Evolutionary conservation across 2,329 filamentous ascomycete species (phyloP).

Genomic region (Penicillium fuscoglaucum): DNA sequence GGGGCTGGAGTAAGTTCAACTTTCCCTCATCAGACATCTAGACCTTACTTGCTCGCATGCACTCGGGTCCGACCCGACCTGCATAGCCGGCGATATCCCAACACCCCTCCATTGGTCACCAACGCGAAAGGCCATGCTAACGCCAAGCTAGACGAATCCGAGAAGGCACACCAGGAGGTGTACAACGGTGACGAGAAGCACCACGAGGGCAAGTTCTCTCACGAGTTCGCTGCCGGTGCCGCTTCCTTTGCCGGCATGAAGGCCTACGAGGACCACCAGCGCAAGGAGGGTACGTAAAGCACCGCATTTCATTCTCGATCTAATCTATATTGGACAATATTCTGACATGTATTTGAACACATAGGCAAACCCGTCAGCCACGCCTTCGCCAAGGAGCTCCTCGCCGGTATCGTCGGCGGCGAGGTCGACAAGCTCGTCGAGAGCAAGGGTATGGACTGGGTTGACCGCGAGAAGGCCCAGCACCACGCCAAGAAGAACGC

Average conservation of each 20-base stretch:
- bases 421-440: constrained; percentile 76
- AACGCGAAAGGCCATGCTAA: constrained; percentile 7
- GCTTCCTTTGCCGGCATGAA: constrained; percentile 80
- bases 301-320: not conserved
- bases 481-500: constrained; percentile 60
- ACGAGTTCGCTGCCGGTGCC: constrained; percentile 73
- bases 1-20: constrained; percentile 35
- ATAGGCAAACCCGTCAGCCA: constrained; percentile 71
- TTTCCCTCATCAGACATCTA: not conserved
- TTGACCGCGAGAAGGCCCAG: constrained; percentile 61
- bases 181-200: constrained; percentile 46
- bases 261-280: constrained; percentile 73
- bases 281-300: constrained; percentile 59
- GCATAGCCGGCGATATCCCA: constrained; percentile 2
- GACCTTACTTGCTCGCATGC: constrained; percentile 4
- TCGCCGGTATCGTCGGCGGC: constrained; percentile 70
- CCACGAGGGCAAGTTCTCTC: constrained; percentile 65
- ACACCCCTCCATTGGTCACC: not conserved
- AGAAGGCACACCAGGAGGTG: constrained; percentile 56
- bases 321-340: not conserved
- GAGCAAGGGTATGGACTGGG: constrained; percentile 64
- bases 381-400: constrained; percentile 73
- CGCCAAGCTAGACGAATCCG: constrained; percentile 48
- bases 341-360: not conserved
- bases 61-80: constrained; percentile 2